Percentiles rank a stretch among this genome's conserved stretches.
These are phyloP conservation scores for Collybia sp. DNA, from an alignment of 768 basidiomycete species.

Conservation along the genomic window DNA sequence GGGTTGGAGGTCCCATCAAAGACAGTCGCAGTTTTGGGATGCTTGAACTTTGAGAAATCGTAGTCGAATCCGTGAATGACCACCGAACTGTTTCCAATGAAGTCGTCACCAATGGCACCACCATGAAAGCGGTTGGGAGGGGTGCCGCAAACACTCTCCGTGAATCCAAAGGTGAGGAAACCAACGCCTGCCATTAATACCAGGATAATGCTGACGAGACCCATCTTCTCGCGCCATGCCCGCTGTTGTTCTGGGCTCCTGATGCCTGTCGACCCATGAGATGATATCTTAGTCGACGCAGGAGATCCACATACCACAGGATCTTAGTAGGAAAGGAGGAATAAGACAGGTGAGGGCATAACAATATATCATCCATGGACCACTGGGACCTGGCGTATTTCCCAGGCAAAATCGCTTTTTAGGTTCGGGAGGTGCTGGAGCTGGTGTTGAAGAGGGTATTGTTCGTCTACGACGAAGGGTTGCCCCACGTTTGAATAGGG, in stretches of 20 bases:
- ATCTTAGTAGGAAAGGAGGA: constrained; percentile 70
- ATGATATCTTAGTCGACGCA: not conserved
- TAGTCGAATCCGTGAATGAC: constrained; percentile 95
- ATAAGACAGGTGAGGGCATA: constrained; percentile 78
- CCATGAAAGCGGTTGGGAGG: constrained; percentile 81
- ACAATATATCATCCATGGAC: constrained; percentile 95
- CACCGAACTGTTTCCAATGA: constrained; percentile 73
- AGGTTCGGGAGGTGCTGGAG: constrained; percentile 27
- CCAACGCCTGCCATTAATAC: constrained; percentile 91
- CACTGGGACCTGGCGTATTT: constrained; percentile 84
- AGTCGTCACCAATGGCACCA: constrained; percentile 65
- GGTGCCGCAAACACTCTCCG: constrained; percentile 85
- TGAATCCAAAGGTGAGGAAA: constrained; percentile 98
- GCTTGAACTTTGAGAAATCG: constrained; percentile 83
- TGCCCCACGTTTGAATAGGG: constrained; percentile 84
- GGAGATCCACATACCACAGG: constrained; percentile 63
- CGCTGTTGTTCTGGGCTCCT: constrained; percentile 89
- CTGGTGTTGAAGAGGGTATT: constrained; percentile 35
- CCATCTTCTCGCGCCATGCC: constrained; percentile 99
- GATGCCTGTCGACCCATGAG: constrained; percentile 53
- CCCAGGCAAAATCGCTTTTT: constrained; percentile 49
- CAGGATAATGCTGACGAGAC: constrained; percentile 76
- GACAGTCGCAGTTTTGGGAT: constrained; percentile 59
- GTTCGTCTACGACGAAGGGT: constrained; percentile 71
- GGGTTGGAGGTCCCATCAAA: constrained; percentile 88